Conservation (phyloP, 2,329 filamentous ascomycete genomes). For the Stromatinia cepivora region DNA sequence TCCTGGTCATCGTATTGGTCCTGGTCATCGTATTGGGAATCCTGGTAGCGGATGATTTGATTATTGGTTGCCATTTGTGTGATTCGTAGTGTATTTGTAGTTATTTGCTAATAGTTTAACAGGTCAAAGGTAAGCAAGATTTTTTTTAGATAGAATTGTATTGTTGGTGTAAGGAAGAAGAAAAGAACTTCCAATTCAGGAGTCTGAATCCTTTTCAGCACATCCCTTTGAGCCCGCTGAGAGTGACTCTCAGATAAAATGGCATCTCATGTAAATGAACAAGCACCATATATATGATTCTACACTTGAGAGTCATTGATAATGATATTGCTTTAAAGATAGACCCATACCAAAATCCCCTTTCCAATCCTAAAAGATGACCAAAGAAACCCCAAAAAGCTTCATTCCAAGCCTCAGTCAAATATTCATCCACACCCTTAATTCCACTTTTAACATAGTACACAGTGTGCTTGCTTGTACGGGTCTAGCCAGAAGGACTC, state of each 20-base stretch:
- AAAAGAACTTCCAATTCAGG: neutral
- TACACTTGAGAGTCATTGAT: neutral
- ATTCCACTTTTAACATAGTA: too few relatives aligned
- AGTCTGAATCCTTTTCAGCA: neutral
- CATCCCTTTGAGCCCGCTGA: too few relatives aligned
- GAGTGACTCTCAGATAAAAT: neutral
- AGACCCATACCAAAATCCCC: neutral
- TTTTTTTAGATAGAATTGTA: too few relatives aligned
- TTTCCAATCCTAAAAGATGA: neutral
- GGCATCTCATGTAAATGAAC: neutral
- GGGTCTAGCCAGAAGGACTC: too few relatives aligned
- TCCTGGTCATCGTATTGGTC: too few relatives aligned
- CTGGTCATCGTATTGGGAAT: neutral
- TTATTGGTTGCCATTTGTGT: too few relatives aligned
- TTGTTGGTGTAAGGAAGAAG: neutral
- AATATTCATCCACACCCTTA: fast-evolving
- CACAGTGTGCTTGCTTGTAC: too few relatives aligned
- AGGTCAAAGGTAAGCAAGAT: too few relatives aligned
- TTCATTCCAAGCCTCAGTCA: fast-evolving
- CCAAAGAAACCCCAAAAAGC: neutral
- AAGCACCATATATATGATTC: neutral
- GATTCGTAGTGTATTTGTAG: too few relatives aligned
- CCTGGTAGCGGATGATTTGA: too few relatives aligned
- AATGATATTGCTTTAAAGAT: too few relatives aligned
- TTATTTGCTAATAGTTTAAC: neutral